phyloP scores from a whole-genome alignment of 345 rosid genomes.

The Firmiana major region DNA sequence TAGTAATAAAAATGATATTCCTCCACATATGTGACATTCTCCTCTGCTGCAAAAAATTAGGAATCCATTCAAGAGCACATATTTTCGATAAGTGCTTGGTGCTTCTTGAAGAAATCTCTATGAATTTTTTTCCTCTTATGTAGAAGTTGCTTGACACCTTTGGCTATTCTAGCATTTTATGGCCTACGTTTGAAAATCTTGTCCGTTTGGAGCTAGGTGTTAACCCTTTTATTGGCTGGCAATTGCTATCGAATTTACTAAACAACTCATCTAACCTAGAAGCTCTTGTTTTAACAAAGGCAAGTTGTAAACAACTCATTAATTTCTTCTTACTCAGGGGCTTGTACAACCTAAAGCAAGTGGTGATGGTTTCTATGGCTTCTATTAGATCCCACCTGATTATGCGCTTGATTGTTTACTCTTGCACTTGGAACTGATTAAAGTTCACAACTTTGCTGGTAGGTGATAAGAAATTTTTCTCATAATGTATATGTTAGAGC shows the following conservation, averaged over 20 bases:
- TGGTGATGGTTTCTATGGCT: background rate
- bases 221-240: background rate
- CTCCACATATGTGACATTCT: too few relatives aligned
- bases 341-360: background rate
- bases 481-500: too few relatives aligned
- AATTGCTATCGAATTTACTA: background rate
- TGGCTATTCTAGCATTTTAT: background rate
- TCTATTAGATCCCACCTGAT: background rate
- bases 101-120: background rate
- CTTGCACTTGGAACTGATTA: background rate
- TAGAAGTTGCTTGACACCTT: background rate
- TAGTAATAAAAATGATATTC: too few relatives aligned
- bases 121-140: background rate
- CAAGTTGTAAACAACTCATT: background rate
- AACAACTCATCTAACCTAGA: background rate
- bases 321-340: background rate
- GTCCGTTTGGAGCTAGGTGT: background rate
- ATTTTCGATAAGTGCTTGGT: background rate
- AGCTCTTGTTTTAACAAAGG: background rate
- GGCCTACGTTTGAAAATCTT: background rate
- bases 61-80: too few relatives aligned
- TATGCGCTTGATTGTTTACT: background rate
- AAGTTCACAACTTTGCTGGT: background rate
- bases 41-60: too few relatives aligned
- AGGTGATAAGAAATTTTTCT: background rate